Conservation (phyloP, 306 rosid genomes). For the Rosa chinensis region DNA sequence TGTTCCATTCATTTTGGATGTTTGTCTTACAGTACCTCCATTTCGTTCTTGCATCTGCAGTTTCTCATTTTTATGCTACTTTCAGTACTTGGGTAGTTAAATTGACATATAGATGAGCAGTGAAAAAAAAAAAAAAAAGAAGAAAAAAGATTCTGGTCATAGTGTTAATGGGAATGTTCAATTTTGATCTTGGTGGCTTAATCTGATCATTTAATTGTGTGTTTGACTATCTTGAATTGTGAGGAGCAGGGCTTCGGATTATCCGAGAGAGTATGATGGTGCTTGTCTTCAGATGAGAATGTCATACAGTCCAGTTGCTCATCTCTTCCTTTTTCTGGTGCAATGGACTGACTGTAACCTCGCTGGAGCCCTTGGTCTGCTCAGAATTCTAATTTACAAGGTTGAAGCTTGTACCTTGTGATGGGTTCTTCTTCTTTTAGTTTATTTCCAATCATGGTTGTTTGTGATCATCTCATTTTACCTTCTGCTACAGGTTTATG, state of each 20-base stretch:
- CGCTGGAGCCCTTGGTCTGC: slow-evolving; percentile 88
- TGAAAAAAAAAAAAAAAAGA: background rate
- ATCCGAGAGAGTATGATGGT: slow-evolving; percentile 85
- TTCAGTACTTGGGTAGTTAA: background rate
- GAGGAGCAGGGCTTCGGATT: slow-evolving; percentile 80
- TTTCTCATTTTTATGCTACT: background rate
- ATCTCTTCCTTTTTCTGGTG: slow-evolving; percentile 82
- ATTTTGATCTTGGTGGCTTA: background rate
- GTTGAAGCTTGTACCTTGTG: slow-evolving; percentile 31
- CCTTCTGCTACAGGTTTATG: slow-evolving; percentile 65
- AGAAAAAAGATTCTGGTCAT: background rate
- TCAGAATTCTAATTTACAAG: slow-evolving; percentile 91
- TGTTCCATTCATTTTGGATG: background rate
- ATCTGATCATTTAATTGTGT: background rate
- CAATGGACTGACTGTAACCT: slow-evolving; percentile 97
- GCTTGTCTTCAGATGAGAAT: slow-evolving; percentile 99
- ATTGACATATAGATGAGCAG: background rate
- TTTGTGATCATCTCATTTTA: slow-evolving; percentile 24
- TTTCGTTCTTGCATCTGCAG: background rate
- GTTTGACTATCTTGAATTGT: slow-evolving; percentile 13
- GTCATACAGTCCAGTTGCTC: slow-evolving; percentile 98
- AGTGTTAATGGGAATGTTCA: background rate
- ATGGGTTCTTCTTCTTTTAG: background rate
- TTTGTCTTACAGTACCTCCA: background rate
- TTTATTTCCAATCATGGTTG: slow-evolving; percentile 28